Evolutionary conservation across 148 eudicot genomes (phyloP), one percentile per base, ranked within the genome.

Genomic region (Chenopodium suecicum): DNA sequence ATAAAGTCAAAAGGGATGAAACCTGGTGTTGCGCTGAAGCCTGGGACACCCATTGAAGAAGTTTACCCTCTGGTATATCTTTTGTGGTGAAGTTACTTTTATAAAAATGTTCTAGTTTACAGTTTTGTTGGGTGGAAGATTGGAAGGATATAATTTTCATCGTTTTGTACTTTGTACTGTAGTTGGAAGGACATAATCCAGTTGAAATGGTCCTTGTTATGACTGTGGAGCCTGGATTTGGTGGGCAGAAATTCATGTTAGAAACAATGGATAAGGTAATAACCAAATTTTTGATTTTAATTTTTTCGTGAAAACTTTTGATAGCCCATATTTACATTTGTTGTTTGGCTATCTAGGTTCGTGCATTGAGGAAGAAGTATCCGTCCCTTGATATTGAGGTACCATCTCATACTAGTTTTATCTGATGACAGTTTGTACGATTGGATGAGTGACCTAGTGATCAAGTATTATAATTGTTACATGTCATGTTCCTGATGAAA

Each of bases 171-270:
- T 84, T 74, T 79, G 54, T 48, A 9, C 58, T 70, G n/a, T 34
- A 93, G 98, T 84, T 93, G 80, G 98, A 94, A 76, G 92, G 86
- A 68, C 87, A 85, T 83, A 91, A 88, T 84, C 92, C 94, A 73
- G 99, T 96, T 81, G 99, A 96, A 84, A 78, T 94, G 97, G 98
- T 96, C 77, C 98, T 96, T 80, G 95, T 96, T 32, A 96, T 96
- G 98, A 95, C 97, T 25, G 98, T 95, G 67, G 96, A 92, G 86
- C 98, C 98, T 81, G 97, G 98, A 84, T 97, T 94, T 87, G 98
- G 99, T 81, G 99, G 99, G 77, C 99, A 97, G 83, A 97, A 97
- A 81, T 97, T 97, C 83, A 92, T 94, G 99, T 91, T 94, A 9
- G 99, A 97, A 84, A 97, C 77, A 88, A 97, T 97, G 99, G 93